Base-by-base conservation (phyloP, 179 eudicot species). In the Nepenthes alata region DNA sequence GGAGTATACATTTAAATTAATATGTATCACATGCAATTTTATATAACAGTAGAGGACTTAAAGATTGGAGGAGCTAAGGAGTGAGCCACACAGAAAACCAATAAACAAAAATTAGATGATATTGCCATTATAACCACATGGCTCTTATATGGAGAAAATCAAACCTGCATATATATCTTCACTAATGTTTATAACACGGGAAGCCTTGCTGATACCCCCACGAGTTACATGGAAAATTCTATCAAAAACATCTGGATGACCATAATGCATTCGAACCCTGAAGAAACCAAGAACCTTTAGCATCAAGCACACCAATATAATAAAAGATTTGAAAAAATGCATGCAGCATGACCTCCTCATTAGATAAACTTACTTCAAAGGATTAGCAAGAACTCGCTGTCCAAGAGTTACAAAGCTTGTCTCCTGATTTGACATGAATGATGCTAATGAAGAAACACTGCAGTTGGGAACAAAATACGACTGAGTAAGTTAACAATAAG, bases 211-310 rank as follows among this genome's bases (percentile, higher is more conserved):
- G 72, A 94, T 94, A 69, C 99, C 99, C 53, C 99, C 99, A 41
- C 99, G 86, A 37, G 99, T 94, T 51, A 94, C 79, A 71, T 94
- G 99, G 76, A 94, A 94, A 69, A 94, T 86, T 80, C 99, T 76
- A 75, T 94, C 99, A 74, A 94, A 94, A 59, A 94, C 94, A 82
- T 94, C 99, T 4, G 99, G 99, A 79, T 94, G 99, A 51, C 99
- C 99, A 82, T 94, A 94, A 75, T 94, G 99, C 99, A 94, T 90
- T 52, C 99, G 97, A 35, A 90, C 95, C 89, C 99, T 94, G 78
- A 50, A 61, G 11, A 63, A 2, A 69, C 25, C 52, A 65, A 55
- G 48, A 53, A 50, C 37, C 52, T 61, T 45, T 34, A 48, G 25
- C 57, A 44, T 53, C 37, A 34, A 8, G 39, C 47, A 52, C 35